Evolutionary conservation across 164 flowering plant species (phyloP).

Genomic region (Chimonanthus praecox): DNA sequence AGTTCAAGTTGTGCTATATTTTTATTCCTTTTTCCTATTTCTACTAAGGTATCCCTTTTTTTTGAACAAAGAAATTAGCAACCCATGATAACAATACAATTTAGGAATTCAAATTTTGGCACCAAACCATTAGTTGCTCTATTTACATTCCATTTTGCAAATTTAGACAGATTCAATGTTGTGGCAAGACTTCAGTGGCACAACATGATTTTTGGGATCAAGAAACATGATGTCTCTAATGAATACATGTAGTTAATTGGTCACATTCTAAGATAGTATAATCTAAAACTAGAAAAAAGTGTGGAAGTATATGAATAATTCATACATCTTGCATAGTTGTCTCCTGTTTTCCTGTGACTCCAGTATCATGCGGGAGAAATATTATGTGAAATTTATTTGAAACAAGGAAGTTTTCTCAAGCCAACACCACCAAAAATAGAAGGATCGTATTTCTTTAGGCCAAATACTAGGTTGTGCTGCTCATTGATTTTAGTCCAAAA

Average conservation of each 20-base stretch:
- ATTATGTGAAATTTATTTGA: no score
- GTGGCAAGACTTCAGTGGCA: not conserved
- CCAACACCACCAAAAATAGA: no score
- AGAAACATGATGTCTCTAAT: no score
- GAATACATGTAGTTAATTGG: no score
- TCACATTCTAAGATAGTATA: no score
- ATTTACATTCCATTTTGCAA: not conserved
- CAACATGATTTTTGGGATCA: no score
- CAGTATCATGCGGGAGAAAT: no score
- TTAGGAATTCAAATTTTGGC: not conserved
- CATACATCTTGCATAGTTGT: no score
- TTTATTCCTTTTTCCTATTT: not conserved
- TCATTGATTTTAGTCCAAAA: not conserved
- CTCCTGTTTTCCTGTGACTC: no score
- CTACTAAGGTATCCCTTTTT: not conserved
- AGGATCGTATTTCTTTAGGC: not conserved
- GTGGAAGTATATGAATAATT: no score
- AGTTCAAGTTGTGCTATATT: slow-evolving; percentile 23
- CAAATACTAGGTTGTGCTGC: not conserved
- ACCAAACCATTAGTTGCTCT: not conserved
- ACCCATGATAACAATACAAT: not conserved
- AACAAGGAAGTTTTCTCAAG: no score
- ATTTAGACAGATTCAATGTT: not conserved
- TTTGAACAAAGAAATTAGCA: not conserved
- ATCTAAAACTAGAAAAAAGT: no score